Percentiles rank a stretch among this genome's conserved stretches.
phyloP scores from a whole-genome alignment of 495 filamentous ascomycete genomes.

The Diplogelasinospora grovesii region DNA sequence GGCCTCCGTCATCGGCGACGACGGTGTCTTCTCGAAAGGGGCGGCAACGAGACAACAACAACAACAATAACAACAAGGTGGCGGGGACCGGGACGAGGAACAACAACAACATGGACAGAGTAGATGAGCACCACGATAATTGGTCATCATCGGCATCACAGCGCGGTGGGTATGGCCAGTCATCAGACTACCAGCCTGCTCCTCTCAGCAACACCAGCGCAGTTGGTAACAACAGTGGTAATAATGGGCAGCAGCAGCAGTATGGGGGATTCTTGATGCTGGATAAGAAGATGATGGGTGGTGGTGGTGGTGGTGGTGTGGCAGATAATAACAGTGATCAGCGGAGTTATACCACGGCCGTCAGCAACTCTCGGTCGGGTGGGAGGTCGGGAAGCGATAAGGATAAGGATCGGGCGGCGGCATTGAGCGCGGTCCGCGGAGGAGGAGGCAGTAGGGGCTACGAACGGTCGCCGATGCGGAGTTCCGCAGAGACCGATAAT shows the following conservation, averaged over 20 bases:
- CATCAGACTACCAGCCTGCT: slow-evolving; percentile 4
- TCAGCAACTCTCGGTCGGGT: too few species aligned
- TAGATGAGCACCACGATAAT: slow-evolving; percentile 14
- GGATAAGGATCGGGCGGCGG: too few species aligned
- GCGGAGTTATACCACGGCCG: slow-evolving; percentile 21
- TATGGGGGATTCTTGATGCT: slow-evolving; percentile 20
- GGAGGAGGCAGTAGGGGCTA: slow-evolving; percentile 3
- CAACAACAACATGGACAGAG: slow-evolving; percentile 3
- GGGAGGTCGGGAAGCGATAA: slow-evolving; percentile 12
- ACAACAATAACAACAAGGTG: neutral
- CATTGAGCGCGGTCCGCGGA: slow-evolving; percentile 11
- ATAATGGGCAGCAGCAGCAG: slow-evolving; percentile 2
- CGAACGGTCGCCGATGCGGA: slow-evolving; percentile 3
- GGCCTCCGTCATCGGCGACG: slow-evolving; percentile 14
- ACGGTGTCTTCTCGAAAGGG: slow-evolving; percentile 11
- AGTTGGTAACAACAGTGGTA: neutral
- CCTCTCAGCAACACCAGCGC: slow-evolving; percentile 14
- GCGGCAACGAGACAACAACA: slow-evolving; percentile 2
- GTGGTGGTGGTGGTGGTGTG: too few species aligned
- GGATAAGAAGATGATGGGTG: slow-evolving; percentile 18
- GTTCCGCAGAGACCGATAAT: slow-evolving; percentile 18
- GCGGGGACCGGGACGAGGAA: neutral
- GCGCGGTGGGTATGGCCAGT: too few species aligned
- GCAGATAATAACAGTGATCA: too few species aligned
- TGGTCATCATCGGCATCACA: slow-evolving; percentile 2